Evolutionary conservation across 768 basidiomycete genomes (phyloP), one percentile per base, ranked within the genome.

Genomic region (Amylocystis lapponica): DNA sequence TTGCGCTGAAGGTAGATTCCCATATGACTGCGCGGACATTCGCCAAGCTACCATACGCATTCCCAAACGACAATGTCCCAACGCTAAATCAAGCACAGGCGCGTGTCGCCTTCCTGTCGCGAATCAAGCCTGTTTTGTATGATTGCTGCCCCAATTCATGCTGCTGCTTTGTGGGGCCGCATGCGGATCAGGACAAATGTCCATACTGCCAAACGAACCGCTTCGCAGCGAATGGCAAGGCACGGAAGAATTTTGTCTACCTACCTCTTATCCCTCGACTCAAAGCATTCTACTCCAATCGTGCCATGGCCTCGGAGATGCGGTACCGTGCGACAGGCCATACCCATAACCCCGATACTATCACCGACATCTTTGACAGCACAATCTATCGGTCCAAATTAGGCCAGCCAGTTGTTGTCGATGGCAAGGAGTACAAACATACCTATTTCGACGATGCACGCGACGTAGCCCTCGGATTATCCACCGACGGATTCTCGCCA

Each of bases 391-490:
- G 46, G 5, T 10, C 30, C 0, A 58, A 69, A 0, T 41, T 47
- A 3, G 7, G 33, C 1, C 37, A 49, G 22, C 22, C 50, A 7
- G 65, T 72, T 22, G 17, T 39, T 3, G 41, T 70, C 21, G 48
- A 64, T 36, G 62, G 57, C 2, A 36, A 59, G 3, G 33, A 31
- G 6, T 48, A 54, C 0, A 26, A 29, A 0, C 54, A 66, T 45
- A 48, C 40, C 1, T 68, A 58, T 51, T 78, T 79, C 41, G 54
- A 55, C 0, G 61, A 65, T 16, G 29, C 29, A 0, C 57, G 55
- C 6, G 72, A 77, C 39, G 54, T 77, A n/a, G 71, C 72, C 1
- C 57, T 77, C 7, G 66, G 62, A 0, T 42, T 75, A 1, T 66
- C 65, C 3, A 62, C 63, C 0, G 72, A 78, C 54, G 67, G 75